Conservation (phyloP, 2,329 filamentous ascomycete species). For the Penicillium vulpinum region DNA sequence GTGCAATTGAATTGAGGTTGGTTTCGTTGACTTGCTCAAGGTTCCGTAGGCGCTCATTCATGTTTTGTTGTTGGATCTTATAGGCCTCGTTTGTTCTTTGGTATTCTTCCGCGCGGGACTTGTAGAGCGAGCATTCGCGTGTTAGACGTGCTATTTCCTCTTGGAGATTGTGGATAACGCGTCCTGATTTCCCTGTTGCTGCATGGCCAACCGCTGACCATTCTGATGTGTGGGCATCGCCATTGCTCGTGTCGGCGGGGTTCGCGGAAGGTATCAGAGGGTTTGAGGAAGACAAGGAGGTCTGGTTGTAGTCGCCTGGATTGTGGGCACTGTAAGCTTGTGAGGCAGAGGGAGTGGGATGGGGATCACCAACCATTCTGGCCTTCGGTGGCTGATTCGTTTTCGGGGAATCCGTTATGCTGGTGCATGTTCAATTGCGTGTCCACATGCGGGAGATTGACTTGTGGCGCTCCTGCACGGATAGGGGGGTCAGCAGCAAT, state of each 20-base stretch:
- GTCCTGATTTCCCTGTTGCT: conserved; percentile 51
- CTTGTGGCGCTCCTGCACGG: conserved; percentile 33
- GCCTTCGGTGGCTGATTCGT: conserved; percentile 23
- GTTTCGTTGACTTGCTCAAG: conserved; percentile 50
- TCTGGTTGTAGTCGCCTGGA: conserved; percentile 19
- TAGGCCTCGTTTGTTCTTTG: conserved; percentile 49
- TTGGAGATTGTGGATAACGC: conserved; percentile 53
- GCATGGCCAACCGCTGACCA: conserved; percentile 55
- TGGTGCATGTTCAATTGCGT: conserved; percentile 47
- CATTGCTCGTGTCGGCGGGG: conserved; percentile 27
- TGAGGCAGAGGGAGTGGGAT: not conserved
- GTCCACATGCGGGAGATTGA: conserved; percentile 44
- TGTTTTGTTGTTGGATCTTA: conserved; percentile 47
- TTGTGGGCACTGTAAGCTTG: conserved; percentile 2
- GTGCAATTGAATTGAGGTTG: conserved; percentile 47
- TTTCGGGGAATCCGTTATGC: conserved; percentile 41
- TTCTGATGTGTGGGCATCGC: conserved; percentile 35
- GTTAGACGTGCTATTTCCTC: conserved; percentile 52
- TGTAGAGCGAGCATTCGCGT: conserved; percentile 48
- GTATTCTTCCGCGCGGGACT: conserved; percentile 48
- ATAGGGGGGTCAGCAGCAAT: conserved; percentile 32
- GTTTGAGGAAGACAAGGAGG: conserved; percentile 18
- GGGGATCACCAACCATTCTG: conserved; percentile 26
- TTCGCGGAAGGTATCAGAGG: conserved; percentile 14
- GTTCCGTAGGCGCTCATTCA: conserved; percentile 48